Evolutionary conservation across 2,329 filamentous ascomycete species (phyloP), one percentile per base, ranked within the genome.

Genomic region (Colletotrichum scovillei): DNA sequence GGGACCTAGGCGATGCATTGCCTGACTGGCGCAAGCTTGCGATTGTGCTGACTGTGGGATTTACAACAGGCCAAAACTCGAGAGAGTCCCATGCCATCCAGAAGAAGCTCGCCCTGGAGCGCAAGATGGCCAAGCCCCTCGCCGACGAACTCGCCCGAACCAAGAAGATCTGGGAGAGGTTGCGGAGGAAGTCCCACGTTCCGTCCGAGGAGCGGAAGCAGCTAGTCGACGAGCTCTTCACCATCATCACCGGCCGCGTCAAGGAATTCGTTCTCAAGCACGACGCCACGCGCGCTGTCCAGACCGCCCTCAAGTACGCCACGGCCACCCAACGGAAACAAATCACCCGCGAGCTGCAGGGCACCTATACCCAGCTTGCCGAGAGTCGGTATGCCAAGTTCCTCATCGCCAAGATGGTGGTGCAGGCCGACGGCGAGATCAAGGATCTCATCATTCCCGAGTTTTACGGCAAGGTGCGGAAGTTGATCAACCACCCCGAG

Each of bases 351-450:
- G 97, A 99, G 83, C 88, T 99, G 69, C 92, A 94, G 82, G 95
- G 95, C 22, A 92, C 93, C 77, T 98, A 97, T 82, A 90, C 91
- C 56, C 90, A 94, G 77, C 86, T 99, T 77, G 95, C 95, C 3
- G 95, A 98, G 87, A 97, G 95, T 85, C 94, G 93, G 82, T 99
- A 99, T 81, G 96, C 96, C 79, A 99, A 99, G 85, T 99, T 98
- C 83, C 84, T 99, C 79, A 95, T 99, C 74, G 97, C 95, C 77
- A 99, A 99, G 85, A 88, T 99, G 79, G 90, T 99, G 76, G 93
- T 97, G n/a, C 94, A 97, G 80, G 95, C 95, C 74, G 95, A 98
- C 80, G 87, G 91, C 53, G 94, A 96, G 82, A 95, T 97, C 76
- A 91, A 95, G 78, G 94, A 98, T 80, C 85, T 97, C 76, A 94